phyloP scores from a whole-genome alignment of 805 yeast genomes.

The Teunomyces tritomae region DNA sequence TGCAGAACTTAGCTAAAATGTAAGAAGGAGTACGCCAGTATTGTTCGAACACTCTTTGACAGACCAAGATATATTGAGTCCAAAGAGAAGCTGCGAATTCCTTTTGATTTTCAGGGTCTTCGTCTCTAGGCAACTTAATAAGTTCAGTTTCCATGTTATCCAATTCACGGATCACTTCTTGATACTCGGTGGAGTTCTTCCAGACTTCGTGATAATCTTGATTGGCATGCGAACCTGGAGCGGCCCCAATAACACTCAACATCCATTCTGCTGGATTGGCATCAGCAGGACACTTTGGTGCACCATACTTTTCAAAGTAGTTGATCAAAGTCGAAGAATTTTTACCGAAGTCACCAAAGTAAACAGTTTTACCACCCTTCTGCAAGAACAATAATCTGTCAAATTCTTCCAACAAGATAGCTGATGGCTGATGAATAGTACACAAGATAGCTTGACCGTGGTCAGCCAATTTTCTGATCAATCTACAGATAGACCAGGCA shows the following conservation, averaged over 20 bases:
- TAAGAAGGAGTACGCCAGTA: constrained; percentile 32
- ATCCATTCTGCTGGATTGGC: constrained; percentile 67
- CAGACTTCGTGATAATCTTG: constrained; percentile 25
- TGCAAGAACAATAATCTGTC: constrained; percentile 70
- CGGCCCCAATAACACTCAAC: constrained; percentile 29
- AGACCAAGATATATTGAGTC: constrained; percentile 11
- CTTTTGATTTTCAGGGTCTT: constrained; percentile 8
- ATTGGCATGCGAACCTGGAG: constrained; percentile 27
- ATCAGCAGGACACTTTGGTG: constrained; percentile 60
- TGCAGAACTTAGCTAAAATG: constrained; percentile 13
- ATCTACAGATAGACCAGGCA: constrained; percentile 56
- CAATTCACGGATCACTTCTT: constrained; percentile 13
- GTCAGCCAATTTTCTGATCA: constrained; percentile 47
- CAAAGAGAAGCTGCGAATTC: constrained; percentile 9
- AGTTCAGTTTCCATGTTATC: constrained; percentile 18
- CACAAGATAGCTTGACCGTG: constrained; percentile 56
- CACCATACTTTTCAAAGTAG: constrained; percentile 66
- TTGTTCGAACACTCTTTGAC: constrained; percentile 13
- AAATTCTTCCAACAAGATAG: constrained; percentile 70
- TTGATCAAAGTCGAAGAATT: constrained; percentile 56
- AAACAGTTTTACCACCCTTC: constrained; percentile 70
- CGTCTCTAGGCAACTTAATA: constrained; percentile 11
- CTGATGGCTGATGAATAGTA: constrained; percentile 85
- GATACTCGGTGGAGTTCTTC: constrained; percentile 19
- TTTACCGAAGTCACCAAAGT: constrained; percentile 71